A percentile compares a stretch with the other conserved stretches of the same genome.
These are phyloP conservation scores for Mycena venus DNA, from an alignment of 768 basidiomycete genomes.

Conservation along the genomic window DNA sequence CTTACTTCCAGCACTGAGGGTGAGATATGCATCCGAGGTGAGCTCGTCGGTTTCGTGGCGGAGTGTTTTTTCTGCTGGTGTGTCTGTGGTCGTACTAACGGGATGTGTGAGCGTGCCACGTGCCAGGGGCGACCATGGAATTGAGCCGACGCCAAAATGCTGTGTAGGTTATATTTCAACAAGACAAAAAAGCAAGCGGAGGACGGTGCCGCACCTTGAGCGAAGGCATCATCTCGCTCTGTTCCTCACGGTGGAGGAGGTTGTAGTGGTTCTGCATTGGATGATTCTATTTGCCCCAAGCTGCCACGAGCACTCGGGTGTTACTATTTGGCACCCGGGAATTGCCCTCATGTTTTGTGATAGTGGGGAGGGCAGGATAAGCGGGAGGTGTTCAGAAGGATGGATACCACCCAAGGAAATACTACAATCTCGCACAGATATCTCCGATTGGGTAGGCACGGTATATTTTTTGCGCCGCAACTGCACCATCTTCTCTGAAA, in stretches of 20 bases:
- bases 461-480: too few relatives aligned
- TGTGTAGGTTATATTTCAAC: conserved; percentile 13
- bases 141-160: conserved; percentile 57
- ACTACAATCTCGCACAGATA: too few relatives aligned
- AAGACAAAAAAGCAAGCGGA: background rate
- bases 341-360: too few relatives aligned
- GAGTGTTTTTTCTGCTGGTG: background rate
- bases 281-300: too few relatives aligned
- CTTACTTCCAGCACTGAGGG: background rate
- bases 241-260: conserved; percentile 71
- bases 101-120: background rate
- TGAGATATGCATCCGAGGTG: background rate
- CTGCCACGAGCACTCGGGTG: too few relatives aligned
- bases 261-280: conserved; percentile 76
- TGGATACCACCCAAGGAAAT: too few relatives aligned
- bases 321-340: too few relatives aligned
- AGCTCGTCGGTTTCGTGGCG: background rate
- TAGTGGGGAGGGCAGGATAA: too few relatives aligned
- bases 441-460: too few relatives aligned
- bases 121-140: background rate
- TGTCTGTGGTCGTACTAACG: too few relatives aligned
- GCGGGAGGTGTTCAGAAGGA: too few relatives aligned
- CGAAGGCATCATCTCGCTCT: conserved; percentile 67
- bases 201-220: conserved; percentile 37
- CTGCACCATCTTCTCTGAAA: too few relatives aligned